phyloP scores from a whole-genome alignment of 202 grass and related monocot species.

The Carex sylvatica region DNA sequence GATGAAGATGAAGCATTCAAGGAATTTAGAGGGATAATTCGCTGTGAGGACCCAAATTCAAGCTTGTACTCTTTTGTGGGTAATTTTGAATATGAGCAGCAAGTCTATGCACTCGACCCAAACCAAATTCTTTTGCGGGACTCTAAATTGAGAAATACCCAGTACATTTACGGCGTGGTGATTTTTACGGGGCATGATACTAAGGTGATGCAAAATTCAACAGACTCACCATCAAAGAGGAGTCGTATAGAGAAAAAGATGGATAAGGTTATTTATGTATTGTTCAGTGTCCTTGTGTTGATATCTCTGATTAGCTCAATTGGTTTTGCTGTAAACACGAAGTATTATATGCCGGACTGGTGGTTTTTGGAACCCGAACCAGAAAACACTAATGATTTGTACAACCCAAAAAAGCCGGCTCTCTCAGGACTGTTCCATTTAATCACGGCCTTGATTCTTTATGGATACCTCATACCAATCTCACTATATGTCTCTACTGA shows the following conservation, averaged over 20 bases:
- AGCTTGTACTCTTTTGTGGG: conserved; percentile 84
- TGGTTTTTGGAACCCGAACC: conserved; percentile 75
- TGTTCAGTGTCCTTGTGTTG: conserved; percentile 86
- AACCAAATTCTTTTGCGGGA: conserved; percentile 93
- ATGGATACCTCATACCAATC: conserved; percentile 98
- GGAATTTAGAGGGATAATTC: conserved; percentile 68
- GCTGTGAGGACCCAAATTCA: conserved; percentile 90
- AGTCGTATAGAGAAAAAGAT: conserved; percentile 96
- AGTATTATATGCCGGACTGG: conserved; percentile 70
- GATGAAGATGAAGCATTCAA: conserved; percentile 75
- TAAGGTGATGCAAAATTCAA: conserved; percentile 99
- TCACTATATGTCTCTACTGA: conserved; percentile 96
- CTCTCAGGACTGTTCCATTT: conserved; percentile 95
- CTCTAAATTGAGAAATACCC: conserved; percentile 93
- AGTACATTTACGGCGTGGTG: conserved; percentile 84
- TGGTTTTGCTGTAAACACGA: conserved; percentile 88
- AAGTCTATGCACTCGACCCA: conserved; percentile 79
- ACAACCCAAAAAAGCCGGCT: conserved; percentile 55
- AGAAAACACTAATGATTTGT: conserved; percentile 38
- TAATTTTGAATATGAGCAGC: conserved; percentile 88
- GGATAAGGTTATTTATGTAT: conserved; percentile 89
- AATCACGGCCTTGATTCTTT: conserved; percentile 95
- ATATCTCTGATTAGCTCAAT: conserved; percentile 94
- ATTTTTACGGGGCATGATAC: conserved; percentile 94
- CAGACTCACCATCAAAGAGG: conserved; percentile 83